Percentiles rank a stretch among this genome's conserved stretches.
phyloP scores from a whole-genome alignment of 2,329 filamentous ascomycete genomes.

The Cordyceps tenuipes region DNA sequence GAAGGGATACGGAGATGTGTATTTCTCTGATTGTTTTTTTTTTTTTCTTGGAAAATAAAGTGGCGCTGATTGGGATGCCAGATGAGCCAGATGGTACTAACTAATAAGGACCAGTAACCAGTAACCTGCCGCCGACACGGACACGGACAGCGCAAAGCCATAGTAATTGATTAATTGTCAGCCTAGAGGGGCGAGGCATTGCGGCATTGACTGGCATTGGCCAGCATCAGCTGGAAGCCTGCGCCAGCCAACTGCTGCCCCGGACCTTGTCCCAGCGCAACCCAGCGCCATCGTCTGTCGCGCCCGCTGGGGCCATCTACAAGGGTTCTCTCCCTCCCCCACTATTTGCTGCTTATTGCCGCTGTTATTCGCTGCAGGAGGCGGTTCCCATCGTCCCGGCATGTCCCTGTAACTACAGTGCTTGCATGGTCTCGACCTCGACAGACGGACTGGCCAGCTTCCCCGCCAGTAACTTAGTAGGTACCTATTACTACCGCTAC shows the following conservation, averaged over 20 bases:
- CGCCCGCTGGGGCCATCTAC: no score
- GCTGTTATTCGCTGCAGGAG: constrained; percentile 1
- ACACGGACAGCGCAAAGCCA: neutral
- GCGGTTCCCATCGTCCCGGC: no score
- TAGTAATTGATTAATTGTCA: neutral
- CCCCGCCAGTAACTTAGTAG: no score
- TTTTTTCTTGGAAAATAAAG: neutral
- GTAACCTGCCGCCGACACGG: no score
- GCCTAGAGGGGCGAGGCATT: neutral
- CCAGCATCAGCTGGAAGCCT: neutral
- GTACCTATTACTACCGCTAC: no score
- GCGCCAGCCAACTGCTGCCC: neutral
- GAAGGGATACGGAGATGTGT: neutral
- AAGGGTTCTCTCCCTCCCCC: neutral
- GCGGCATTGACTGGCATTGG: neutral
- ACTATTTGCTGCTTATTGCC: neutral
- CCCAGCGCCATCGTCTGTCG: neutral
- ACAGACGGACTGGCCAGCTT: neutral
- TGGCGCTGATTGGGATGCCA: neutral
- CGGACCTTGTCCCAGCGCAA: no score
- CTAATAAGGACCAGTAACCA: no score
- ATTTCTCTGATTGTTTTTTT: neutral
- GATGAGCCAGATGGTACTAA: neutral
- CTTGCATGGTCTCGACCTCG: neutral
- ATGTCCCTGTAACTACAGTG: neutral